phyloP scores from a whole-genome alignment of 257 asterid species.

The Parsonsia alboflavescens region DNA sequence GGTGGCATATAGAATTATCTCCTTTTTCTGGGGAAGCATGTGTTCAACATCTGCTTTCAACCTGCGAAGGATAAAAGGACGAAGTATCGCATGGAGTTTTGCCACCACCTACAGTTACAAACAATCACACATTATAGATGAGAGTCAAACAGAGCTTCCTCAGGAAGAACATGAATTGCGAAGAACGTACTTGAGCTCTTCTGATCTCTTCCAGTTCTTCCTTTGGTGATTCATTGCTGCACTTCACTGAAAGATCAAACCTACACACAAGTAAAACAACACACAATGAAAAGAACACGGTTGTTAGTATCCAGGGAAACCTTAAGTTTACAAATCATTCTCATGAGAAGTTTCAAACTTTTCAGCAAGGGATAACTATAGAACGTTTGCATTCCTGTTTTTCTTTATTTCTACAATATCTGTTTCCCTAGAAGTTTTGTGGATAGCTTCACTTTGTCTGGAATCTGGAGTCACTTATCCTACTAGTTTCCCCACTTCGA shows the following conservation, averaged over 20 bases:
- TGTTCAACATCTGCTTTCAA: slow-evolving; percentile 88
- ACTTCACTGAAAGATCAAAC: slow-evolving; percentile 91
- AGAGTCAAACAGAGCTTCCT: slow-evolving; percentile 6
- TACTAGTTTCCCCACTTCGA: too few species aligned
- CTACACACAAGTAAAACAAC: slow-evolving; percentile 35
- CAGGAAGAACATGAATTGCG: slow-evolving; percentile 9
- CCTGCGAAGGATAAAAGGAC: slow-evolving; percentile 94
- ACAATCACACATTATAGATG: slow-evolving; percentile 9
- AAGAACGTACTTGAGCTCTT: slow-evolving; percentile 61
- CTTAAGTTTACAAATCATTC: too few species aligned
- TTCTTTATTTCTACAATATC: too few species aligned
- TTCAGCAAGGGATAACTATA: too few species aligned
- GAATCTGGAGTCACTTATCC: too few species aligned
- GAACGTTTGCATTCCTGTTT: too few species aligned
- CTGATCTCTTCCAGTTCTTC: slow-evolving; percentile 87
- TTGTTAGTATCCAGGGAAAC: too few species aligned
- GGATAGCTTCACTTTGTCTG: too few species aligned
- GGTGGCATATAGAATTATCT: slow-evolving; percentile 83
- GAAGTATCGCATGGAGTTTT: slow-evolving; percentile 88
- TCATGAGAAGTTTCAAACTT: too few species aligned
- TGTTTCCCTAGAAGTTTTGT: too few species aligned
- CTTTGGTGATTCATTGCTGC: slow-evolving; percentile 48
- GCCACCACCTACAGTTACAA: slow-evolving; percentile 70
- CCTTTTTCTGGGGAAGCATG: slow-evolving; percentile 90
- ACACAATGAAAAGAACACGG: not conserved